Base-by-base conservation (phyloP, 2,329 filamentous ascomycete species). In the Fusarium concolor region DNA sequence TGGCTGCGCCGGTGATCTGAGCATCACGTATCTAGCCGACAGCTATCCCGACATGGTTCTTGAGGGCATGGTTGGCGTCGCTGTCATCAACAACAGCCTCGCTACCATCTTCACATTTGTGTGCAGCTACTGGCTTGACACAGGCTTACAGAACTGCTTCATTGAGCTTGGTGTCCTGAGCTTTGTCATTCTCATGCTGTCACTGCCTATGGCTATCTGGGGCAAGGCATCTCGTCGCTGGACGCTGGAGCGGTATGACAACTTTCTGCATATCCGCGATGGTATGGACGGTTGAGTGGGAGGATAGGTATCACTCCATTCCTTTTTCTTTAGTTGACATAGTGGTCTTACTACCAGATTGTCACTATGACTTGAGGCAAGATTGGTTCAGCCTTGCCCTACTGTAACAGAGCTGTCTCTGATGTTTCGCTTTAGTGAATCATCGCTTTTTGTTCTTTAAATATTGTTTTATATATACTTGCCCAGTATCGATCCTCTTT, bases 11-110 rank as follows among this genome's bases (percentile, higher is more conserved):
- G 86, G 86, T 8, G 86, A 88, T 74, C 72, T 88, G 58, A 80
- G 81, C 54, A 81, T 86, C 79, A 83, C 85, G 0, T 87, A 87
- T 61, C 76, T 87, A 6, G 84, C 85, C 67, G 85, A 87, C 60
- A 82, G 82, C 5, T 87, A 87, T 59, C 84, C 85, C 1, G 85
- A 86, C 33, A 86, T 86, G 80, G 81, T 87, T 8, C 76, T 87
- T 4, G 85, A 87, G 67, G 85, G 85, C 28, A 87, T 87, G 85
- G 85, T 87, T 2, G 85, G 85, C 8, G 85, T 87, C 2, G 81
- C 84, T 4, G 83, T 86, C 20, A 86, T 87, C 73, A 87, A 87
- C 75, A 87, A 87, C 72, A 83, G 81, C 3, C 76, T 87, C 17
- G 85, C 83, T 10, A 84, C 83, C 70, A 78, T 86, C 56, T 86